These are phyloP conservation scores for Annona cherimola DNA, from an alignment of 164 flowering plant species.

Conservation along the genomic window DNA sequence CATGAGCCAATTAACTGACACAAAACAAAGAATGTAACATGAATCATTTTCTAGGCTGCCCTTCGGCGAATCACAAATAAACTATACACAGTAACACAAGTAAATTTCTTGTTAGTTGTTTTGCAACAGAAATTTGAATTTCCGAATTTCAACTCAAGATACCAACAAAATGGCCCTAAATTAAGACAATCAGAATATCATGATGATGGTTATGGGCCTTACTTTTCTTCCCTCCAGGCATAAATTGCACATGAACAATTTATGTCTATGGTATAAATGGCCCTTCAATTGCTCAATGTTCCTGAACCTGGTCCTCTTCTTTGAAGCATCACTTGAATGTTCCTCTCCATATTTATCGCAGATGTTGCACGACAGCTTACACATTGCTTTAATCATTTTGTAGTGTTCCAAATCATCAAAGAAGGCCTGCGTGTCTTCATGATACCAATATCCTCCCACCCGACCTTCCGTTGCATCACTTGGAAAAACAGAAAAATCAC, in stretches of 20 bases:
- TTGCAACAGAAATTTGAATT: neutral
- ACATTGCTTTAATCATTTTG: slow-evolving; percentile 92
- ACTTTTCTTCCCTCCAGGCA: slow-evolving; percentile 98
- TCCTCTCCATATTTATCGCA: slow-evolving; percentile 64
- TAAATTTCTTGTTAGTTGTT: neutral
- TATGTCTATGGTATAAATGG: slow-evolving; percentile 73
- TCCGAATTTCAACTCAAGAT: neutral
- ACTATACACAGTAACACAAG: neutral
- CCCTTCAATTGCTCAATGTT: slow-evolving; percentile 78
- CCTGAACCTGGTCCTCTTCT: slow-evolving; percentile 47
- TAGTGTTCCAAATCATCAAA: slow-evolving; percentile 90
- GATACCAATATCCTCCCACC: slow-evolving; percentile 74
- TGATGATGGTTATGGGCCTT: neutral
- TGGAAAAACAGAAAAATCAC: slow-evolving; percentile 67
- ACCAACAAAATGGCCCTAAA: neutral
- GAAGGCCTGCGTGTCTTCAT: slow-evolving; percentile 75
- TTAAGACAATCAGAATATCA: neutral
- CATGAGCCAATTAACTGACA: no score
- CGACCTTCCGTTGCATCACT: slow-evolving; percentile 61
- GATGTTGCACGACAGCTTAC: slow-evolving; percentile 78
- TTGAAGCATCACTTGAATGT: slow-evolving; percentile 41
- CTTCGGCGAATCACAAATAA: no score
- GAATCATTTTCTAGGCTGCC: no score
- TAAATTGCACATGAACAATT: slow-evolving; percentile 68
- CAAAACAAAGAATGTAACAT: no score